Percentiles rank a stretch among this genome's conserved stretches.
Conservation (phyloP, 345 rosid genomes). For the Citrus australasica region DNA sequence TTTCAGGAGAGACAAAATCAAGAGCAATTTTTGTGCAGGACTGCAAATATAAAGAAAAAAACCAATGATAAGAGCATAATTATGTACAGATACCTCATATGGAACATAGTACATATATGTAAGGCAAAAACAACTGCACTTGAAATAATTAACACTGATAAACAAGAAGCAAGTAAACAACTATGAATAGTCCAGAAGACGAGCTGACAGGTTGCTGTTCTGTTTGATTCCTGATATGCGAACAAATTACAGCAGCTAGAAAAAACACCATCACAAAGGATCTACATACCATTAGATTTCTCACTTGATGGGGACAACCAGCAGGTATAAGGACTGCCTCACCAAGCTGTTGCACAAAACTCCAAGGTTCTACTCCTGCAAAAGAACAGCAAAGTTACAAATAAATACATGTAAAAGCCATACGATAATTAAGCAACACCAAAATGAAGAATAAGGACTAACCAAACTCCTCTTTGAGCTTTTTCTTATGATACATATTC, state of each 20-base stretch:
- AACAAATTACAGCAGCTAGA: not conserved
- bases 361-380: conserved; percentile 56
- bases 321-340: conserved; percentile 60
- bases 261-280: not conserved
- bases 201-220: not conserved
- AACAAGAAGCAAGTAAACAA: not conserved
- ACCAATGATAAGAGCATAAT: not conserved
- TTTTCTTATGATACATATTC: conserved; percentile 39
- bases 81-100: not conserved
- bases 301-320: conserved; percentile 58
- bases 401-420: not conserved
- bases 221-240: not conserved
- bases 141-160: not conserved
- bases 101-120: no score
- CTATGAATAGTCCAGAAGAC: not conserved
- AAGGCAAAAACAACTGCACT: no score
- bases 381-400: not conserved
- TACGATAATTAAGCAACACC: not conserved
- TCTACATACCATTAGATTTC: conserved; percentile 24
- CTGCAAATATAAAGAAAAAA: conserved; percentile 7
- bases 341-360: conserved; percentile 49
- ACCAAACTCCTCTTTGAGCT: conserved; percentile 53
- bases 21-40: conserved; percentile 37
- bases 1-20: conserved; percentile 40
- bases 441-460: not conserved